phyloP scores from a whole-genome alignment of 768 basidiomycete genomes.

The Porphyrellus cyaneotinctus region DNA sequence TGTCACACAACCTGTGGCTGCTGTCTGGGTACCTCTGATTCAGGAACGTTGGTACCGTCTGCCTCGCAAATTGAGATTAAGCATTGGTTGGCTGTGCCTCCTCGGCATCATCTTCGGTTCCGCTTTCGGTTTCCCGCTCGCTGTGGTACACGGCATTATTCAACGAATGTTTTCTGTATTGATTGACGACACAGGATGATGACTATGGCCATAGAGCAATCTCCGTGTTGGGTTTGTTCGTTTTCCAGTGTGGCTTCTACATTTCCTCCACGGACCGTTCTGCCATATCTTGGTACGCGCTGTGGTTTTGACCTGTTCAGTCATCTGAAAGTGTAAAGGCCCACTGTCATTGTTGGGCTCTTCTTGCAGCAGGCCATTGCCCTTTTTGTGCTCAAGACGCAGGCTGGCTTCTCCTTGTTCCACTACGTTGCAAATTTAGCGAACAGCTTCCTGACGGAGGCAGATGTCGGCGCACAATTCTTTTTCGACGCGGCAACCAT shows the following conservation, averaged over 20 bases:
- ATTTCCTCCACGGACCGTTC: conserved; percentile 57
- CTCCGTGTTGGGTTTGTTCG: conserved; percentile 70
- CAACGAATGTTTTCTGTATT: conserved; percentile 11
- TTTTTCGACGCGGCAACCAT: conserved; percentile 73
- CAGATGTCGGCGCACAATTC: conserved; percentile 67
- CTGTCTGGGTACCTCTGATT: conserved; percentile 65
- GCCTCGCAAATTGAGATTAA: conserved; percentile 51
- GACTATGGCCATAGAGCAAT: conserved; percentile 79
- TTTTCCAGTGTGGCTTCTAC: conserved; percentile 80
- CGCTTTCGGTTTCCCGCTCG: conserved; percentile 74
- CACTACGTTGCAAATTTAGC: conserved; percentile 78
- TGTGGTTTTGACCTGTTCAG: background rate
- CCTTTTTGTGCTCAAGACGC: conserved; percentile 82
- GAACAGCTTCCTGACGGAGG: conserved; percentile 71
- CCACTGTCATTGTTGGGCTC: conserved; percentile 83
- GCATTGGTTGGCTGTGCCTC: conserved; percentile 73
- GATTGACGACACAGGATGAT: conserved; percentile 41
- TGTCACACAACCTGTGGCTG: conserved; percentile 65
- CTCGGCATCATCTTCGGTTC: conserved; percentile 79
- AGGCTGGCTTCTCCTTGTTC: conserved; percentile 81
- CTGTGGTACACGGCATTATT: conserved; percentile 38
- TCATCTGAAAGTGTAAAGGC: conserved; percentile 41
- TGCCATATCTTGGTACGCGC: conserved; percentile 64
- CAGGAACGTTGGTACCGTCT: conserved; percentile 64
- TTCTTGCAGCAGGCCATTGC: conserved; percentile 84